Percentiles rank a stretch among this genome's conserved stretches.
Evolutionary conservation across 164 flowering plant genomes (phyloP).

Genomic region (Stephania cephalantha): DNA sequence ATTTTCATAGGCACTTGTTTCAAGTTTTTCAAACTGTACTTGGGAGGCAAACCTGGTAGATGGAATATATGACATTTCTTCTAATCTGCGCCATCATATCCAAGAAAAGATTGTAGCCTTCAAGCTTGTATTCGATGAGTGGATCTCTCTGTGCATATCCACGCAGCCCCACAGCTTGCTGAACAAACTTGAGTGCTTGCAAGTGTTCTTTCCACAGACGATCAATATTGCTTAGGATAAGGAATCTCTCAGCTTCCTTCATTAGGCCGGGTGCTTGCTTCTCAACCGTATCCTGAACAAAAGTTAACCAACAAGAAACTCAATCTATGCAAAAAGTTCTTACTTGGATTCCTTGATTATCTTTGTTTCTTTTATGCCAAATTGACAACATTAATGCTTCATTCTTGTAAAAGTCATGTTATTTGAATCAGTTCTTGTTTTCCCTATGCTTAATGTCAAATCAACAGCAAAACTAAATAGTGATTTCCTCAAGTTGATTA

Average conservation of each 20-base stretch:
- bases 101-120: conserved; percentile 91
- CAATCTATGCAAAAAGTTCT: neutral
- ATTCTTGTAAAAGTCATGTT: neutral
- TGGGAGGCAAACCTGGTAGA: conserved; percentile 68
- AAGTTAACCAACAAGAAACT: neutral
- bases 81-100: conserved; percentile 99
- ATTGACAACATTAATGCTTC: neutral
- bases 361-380: neutral
- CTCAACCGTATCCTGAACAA: conserved; percentile 72
- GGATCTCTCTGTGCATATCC: conserved; percentile 99
- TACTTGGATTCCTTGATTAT: neutral
- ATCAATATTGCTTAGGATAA: conserved; percentile 85
- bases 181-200: conserved; percentile 94
- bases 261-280: conserved; percentile 84
- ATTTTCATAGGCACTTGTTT: neutral
- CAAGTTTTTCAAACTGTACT: neutral
- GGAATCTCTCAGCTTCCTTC: conserved; percentile 95
- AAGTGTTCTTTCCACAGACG: conserved; percentile 97
- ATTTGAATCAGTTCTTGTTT: neutral
- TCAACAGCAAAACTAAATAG: too few relatives aligned
- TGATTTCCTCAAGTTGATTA: neutral
- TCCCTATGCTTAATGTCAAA: too few relatives aligned
- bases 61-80: conserved; percentile 91
- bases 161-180: conserved; percentile 96
- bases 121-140: conserved; percentile 95